Base-by-base conservation (phyloP, 2,329 filamentous ascomycete genomes). In the Diplodia intermedia region DNA sequence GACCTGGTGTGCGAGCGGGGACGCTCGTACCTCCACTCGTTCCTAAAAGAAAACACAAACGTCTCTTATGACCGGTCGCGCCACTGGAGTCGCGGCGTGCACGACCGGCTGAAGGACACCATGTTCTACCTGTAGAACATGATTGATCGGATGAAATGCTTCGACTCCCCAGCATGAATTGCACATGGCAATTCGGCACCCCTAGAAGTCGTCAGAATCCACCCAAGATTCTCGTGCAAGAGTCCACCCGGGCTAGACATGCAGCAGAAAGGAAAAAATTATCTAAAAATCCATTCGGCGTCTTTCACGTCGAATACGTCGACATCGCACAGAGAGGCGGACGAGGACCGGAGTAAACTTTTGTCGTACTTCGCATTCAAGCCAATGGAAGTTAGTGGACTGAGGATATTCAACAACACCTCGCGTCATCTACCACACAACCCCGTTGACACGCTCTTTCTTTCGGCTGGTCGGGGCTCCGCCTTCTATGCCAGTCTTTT, bases 1-100 rank as follows among this genome's bases (percentile, higher is more conserved):
- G 93, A 97, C 76, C 83, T 96, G 49, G 86, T 94, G 1, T 95
- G 92, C 75, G 91, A 91, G 70, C 86, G 93, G 2, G 90, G 90
- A 0, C 84, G 93, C 1, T 85, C 86, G 40, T 94, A 95, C 74
- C 82, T 94, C 4, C 66, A 68, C 12, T 47, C 66, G 0, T 68
- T 68, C 26, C n/a, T 68, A 8, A 68, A 68, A 29, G 66, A 68
- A 31, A 62, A 68, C 26, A 36, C 38, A 5, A 57, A 49, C 4
- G 49, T 55, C 15, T 29, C 50, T 3, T 62, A 68, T n/a, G 66
- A 68, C 23, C 31, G 43, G 7, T 43, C 33, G 4, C 60, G 23
- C 33, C 56, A 68, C 49, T 68, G 66, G 66, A 54, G 29, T 33
- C 56, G 66, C 33, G 66, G 66, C 14, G 66, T 68, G 18, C 66